phyloP scores from a whole-genome alignment of 2,329 filamentous ascomycete genomes.

The Calonectria pauciramosa region DNA sequence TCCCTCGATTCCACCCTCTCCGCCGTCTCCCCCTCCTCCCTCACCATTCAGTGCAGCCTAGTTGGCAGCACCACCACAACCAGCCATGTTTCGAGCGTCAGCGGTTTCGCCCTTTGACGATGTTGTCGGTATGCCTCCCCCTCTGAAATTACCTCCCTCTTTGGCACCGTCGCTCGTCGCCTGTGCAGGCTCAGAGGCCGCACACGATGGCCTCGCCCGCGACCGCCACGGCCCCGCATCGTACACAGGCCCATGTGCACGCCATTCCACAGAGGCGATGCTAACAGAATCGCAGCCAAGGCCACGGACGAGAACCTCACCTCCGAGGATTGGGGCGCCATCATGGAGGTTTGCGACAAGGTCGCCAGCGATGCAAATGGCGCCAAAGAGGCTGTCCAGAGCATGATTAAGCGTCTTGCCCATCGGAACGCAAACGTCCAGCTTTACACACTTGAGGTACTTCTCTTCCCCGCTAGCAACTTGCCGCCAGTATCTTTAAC shows the following conservation, averaged over 20 bases:
- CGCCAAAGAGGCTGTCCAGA: conserved; percentile 87
- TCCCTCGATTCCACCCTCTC: conserved; percentile 15
- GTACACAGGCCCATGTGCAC: background rate
- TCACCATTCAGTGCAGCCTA: conserved; percentile 21
- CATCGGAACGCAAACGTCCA: conserved; percentile 97
- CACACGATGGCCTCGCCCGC: background rate
- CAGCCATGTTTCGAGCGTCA: conserved; percentile 71
- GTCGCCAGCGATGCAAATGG: conserved; percentile 68
- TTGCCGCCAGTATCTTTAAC: conserved; percentile 11
- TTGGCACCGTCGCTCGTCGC: background rate
- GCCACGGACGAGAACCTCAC: conserved; percentile 99
- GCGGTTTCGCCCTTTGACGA: conserved; percentile 71
- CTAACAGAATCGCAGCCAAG: conserved; percentile 62
- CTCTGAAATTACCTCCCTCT: background rate
- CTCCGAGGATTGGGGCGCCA: conserved; percentile 78
- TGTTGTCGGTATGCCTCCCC: conserved; percentile 65
- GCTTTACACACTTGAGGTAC: conserved; percentile 90
- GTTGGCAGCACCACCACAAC: conserved; percentile 39
- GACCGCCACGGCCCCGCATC: background rate
- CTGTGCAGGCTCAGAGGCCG: background rate
- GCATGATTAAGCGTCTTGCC: conserved; percentile 91
- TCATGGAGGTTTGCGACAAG: conserved; percentile 75
- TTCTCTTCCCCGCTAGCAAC: conserved; percentile 31
- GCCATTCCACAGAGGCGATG: background rate
- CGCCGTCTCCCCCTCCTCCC: background rate